Conservation (phyloP, 2,329 filamentous ascomycete species). For the Colletotrichum caudatum region DNA sequence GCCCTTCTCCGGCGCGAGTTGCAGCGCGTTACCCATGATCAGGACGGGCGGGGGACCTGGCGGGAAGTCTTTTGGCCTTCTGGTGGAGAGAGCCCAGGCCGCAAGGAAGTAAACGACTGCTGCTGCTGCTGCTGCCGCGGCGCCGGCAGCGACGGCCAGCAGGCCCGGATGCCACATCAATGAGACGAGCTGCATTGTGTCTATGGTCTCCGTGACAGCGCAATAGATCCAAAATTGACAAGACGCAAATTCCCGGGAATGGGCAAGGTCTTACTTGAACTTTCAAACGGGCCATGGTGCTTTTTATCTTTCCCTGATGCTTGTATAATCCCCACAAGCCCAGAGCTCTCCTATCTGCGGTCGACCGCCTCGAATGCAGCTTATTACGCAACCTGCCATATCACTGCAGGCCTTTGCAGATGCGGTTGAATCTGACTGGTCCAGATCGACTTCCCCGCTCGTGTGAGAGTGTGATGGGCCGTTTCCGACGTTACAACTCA, state of each 20-base stretch:
- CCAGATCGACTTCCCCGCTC: background rate
- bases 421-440: background rate
- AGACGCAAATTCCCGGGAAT: background rate
- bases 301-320: too few relatives aligned
- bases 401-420: background rate
- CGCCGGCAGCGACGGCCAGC: background rate
- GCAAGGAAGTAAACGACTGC: slow-evolving; percentile 1
- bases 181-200: slow-evolving; percentile 5
- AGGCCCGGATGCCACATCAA: background rate
- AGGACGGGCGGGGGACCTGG: slow-evolving; percentile 44
- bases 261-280: background rate
- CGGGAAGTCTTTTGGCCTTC: slow-evolving; percentile 41
- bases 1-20: slow-evolving; percentile 45
- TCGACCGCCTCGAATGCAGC: too few relatives aligned
- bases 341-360: accelerated
- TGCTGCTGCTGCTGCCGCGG: background rate
- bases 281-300: background rate
- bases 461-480: background rate
- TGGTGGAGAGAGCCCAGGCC: slow-evolving; percentile 15
- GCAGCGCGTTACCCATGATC: slow-evolving; percentile 46
- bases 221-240: background rate
- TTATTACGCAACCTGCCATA: too few relatives aligned
- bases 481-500: background rate
- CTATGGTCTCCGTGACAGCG: background rate
- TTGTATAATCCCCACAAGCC: too few relatives aligned